A percentile compares a stretch with the other conserved stretches of the same genome.
Evolutionary conservation across 176 grass and related monocot species (phyloP).

Genomic region (Lolium multiflorum): DNA sequence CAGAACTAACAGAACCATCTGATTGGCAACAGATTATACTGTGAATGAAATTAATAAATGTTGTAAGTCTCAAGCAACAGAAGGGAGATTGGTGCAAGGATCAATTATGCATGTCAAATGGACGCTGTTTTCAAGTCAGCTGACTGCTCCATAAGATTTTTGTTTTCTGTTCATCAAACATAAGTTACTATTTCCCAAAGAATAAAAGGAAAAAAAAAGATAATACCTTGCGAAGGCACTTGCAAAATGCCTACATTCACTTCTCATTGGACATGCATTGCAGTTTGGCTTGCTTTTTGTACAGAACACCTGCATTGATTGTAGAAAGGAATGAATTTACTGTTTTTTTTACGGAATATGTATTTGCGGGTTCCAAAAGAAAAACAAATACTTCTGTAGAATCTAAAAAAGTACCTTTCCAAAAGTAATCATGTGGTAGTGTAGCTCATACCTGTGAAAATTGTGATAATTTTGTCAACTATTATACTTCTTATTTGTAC

Average conservation of each 20-base stretch:
- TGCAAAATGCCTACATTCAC: conserved; percentile 94
- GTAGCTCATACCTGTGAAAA: conserved; percentile 91
- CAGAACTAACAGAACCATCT: conserved; percentile 26
- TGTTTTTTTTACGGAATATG: conserved; percentile 3
- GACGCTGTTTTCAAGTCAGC: neutral
- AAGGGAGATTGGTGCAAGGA: conserved; percentile 15
- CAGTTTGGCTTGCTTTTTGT: conserved; percentile 98
- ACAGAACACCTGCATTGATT: conserved; percentile 85
- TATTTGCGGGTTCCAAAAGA: conserved; percentile 22
- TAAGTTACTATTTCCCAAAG: conserved; percentile 30
- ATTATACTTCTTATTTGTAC: conserved; percentile 4
- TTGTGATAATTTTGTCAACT: conserved; percentile 30
- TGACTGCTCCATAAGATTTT: neutral
- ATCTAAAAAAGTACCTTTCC: conserved; percentile 79
- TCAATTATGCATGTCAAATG: conserved; percentile 30
- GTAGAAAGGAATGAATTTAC: conserved; percentile 19
- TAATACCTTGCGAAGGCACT: conserved; percentile 95
- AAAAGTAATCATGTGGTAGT: conserved; percentile 99
- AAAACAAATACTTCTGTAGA: conserved; percentile 2
- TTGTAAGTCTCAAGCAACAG: conserved; percentile 5
- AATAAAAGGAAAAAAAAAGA: conserved; percentile 17
- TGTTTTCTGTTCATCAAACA: conserved; percentile 20
- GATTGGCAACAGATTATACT: conserved; percentile 8
- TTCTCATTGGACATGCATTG: conserved; percentile 95
- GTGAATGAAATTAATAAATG: neutral